Evolutionary conservation across 2,329 filamentous ascomycete genomes (phyloP).

Genomic region (Domatiomyces catenatus): DNA sequence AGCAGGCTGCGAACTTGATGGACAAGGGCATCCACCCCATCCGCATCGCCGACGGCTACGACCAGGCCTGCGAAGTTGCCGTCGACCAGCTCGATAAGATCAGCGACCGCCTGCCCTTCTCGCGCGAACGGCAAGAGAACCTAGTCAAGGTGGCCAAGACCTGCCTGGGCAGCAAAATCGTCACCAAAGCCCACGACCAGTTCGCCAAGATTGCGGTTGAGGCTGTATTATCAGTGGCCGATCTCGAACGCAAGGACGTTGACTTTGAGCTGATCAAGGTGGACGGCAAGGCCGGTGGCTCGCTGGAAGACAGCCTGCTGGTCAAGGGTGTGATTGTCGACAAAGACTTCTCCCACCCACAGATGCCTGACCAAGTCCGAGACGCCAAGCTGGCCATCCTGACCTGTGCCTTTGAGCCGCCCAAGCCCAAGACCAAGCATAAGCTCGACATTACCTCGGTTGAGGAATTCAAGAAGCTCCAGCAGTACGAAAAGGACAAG

Average conservation of each 20-base stretch:
- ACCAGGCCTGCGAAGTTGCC: constrained; percentile 92
- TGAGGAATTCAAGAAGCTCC: constrained; percentile 95
- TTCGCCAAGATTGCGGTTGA: constrained; percentile 96
- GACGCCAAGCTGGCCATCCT: constrained; percentile 96
- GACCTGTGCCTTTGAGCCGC: constrained; percentile 94
- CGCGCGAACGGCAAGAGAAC: constrained; percentile 63
- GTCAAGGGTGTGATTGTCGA: constrained; percentile 98
- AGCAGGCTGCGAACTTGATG: constrained; percentile 93
- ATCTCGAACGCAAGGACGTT: constrained; percentile 89
- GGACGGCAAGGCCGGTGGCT: constrained; percentile 89
- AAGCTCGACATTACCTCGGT: constrained; percentile 95
- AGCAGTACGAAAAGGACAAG: constrained; percentile 89
- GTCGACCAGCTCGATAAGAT: constrained; percentile 85
- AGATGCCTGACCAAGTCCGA: constrained; percentile 90
- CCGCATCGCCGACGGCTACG: constrained; percentile 94
- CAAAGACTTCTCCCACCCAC: constrained; percentile 98
- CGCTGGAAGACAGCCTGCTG: constrained; percentile 81
- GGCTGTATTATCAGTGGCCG: constrained; percentile 88
- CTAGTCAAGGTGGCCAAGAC: constrained; percentile 90
- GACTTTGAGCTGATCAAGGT: constrained; percentile 99
- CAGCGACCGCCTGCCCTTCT: constrained; percentile 79
- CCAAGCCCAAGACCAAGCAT: constrained; percentile 99
- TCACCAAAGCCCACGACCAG: constrained; percentile 96
- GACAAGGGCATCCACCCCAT: constrained; percentile 99
- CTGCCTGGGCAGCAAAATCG: constrained; percentile 94